Evolutionary conservation across 805 yeast species (phyloP), one percentile per base, ranked within the genome.

Genomic region (Nakazawaea holstii): DNA sequence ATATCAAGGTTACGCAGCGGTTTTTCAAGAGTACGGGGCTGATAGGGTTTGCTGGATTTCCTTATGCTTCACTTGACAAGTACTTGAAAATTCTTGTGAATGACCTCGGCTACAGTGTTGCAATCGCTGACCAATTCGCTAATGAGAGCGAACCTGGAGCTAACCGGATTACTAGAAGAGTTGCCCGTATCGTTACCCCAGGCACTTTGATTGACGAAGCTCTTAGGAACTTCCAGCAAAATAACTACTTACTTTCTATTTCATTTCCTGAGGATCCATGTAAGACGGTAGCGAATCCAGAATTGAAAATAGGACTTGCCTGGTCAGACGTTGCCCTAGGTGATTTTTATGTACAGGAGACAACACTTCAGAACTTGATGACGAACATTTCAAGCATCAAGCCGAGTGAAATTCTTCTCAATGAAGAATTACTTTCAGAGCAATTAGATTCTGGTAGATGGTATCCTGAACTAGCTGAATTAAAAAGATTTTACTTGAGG

Each of bases 301-400:
- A 61, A 33, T 51, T 65, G 41, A 68, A 68, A 24, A 72, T 90
- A 3, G 96, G 96, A 0, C 56, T 94, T 1, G 75, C 90, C 28
- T 94, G 98, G 98, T 77, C 84, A 38, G 99, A 94, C 65, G 69
- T 92, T 0, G 84, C 94, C 0, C 79, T 92, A 1, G 97, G 98
- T 0, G 81, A 80, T 20, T 77, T 88, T 39, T 80, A 72, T 56
- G 85, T 84, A 2, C 87, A 88, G 57, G 77, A 78, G 41, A 78
- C 87, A 0, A 72, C 75, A 1, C 58, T 83, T 17, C 75, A 71
- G 5, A 83, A 81, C 26, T 64, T 91, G 3, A 72, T 82, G 43
- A 76, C 94, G 6, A 88, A 88, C 37, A 67, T 94, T 1, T 72
- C 92, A 0, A 73, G 97, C 49, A 80, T 94, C 6, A 74, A 74